phyloP scores from a whole-genome alignment of 768 basidiomycete genomes.

The Stropharia rugosoannulata region DNA sequence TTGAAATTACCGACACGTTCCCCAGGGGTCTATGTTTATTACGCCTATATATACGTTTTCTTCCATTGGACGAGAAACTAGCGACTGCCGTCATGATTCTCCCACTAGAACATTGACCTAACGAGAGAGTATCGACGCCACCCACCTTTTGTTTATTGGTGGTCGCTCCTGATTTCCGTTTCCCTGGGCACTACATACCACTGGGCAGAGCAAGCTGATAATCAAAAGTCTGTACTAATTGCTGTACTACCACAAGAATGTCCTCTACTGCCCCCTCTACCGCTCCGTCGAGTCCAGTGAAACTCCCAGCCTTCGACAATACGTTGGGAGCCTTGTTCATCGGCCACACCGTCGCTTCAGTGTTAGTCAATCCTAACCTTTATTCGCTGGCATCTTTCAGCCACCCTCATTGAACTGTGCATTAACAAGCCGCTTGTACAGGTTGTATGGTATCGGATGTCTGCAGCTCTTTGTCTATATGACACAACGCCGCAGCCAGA shows the following conservation, averaged over 20 bases:
- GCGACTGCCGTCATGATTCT: too few relatives aligned
- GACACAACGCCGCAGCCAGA: conserved; percentile 3
- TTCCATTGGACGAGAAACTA: too few relatives aligned
- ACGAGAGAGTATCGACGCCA: too few relatives aligned
- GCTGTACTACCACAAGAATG: background rate
- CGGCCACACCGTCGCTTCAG: conserved; percentile 12
- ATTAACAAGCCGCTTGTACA: background rate
- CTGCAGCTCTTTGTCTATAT: conserved; percentile 14
- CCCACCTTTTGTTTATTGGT: too few relatives aligned
- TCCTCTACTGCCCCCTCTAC: background rate
- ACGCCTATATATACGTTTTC: too few relatives aligned
- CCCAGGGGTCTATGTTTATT: too few relatives aligned
- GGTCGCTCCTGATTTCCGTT: too few relatives aligned
- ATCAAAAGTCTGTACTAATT: background rate
- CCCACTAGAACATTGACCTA: too few relatives aligned
- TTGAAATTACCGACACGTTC: too few relatives aligned
- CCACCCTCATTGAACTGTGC: background rate
- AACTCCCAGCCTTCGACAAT: conserved; percentile 9
- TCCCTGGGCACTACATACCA: too few relatives aligned
- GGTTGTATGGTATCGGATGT: conserved; percentile 13
- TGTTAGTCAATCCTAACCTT: conserved; percentile 5
- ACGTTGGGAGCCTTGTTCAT: conserved; percentile 15
- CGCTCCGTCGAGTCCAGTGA: background rate
- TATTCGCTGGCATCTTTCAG: background rate
- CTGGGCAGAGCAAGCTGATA: too few relatives aligned